Percentiles rank a stretch among this genome's conserved stretches.
These are phyloP conservation scores for Agrostemma githago DNA, from an alignment of 148 eudicot genomes.

Conservation along the genomic window DNA sequence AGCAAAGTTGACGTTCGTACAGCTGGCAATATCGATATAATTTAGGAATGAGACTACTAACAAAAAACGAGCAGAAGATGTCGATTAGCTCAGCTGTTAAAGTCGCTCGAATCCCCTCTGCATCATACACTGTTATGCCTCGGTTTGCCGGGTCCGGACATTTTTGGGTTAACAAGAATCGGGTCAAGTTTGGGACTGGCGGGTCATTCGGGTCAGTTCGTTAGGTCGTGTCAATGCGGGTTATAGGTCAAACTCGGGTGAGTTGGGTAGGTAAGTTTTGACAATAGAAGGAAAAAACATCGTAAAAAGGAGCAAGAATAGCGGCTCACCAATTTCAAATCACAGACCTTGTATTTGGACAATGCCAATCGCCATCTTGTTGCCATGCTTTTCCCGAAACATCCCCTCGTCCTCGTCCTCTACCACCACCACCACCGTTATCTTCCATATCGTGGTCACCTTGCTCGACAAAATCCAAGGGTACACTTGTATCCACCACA, in stretches of 20 bases:
- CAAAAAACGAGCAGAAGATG: not conserved
- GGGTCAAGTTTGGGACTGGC: too few relatives aligned
- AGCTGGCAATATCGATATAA: conserved; percentile 56
- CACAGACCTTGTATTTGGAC: conserved; percentile 99
- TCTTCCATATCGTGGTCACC: conserved; percentile 43
- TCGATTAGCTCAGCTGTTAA: too few relatives aligned
- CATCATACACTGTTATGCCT: too few relatives aligned
- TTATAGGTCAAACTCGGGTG: too few relatives aligned
- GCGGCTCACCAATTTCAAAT: conserved; percentile 96
- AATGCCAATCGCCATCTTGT: conserved; percentile 96
- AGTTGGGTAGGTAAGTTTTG: not conserved
- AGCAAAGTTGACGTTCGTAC: conserved; percentile 90
- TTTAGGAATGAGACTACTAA: conserved; percentile 16
- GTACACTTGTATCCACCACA: conserved; percentile 36
- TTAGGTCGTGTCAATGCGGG: too few relatives aligned
- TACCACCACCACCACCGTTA: conserved; percentile 55
- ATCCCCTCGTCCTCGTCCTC: conserved; percentile 84
- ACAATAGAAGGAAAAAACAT: not conserved
- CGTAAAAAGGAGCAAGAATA: conserved; percentile 43
- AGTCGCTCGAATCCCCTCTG: too few relatives aligned
- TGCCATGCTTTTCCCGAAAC: conserved; percentile 84
- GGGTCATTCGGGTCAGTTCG: too few relatives aligned
- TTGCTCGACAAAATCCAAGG: conserved; percentile 34
- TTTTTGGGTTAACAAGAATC: too few relatives aligned
- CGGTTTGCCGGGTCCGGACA: too few relatives aligned